Evolutionary conservation across 164 flowering plant species (phyloP).

Genomic region (Umbellularia californica): DNA sequence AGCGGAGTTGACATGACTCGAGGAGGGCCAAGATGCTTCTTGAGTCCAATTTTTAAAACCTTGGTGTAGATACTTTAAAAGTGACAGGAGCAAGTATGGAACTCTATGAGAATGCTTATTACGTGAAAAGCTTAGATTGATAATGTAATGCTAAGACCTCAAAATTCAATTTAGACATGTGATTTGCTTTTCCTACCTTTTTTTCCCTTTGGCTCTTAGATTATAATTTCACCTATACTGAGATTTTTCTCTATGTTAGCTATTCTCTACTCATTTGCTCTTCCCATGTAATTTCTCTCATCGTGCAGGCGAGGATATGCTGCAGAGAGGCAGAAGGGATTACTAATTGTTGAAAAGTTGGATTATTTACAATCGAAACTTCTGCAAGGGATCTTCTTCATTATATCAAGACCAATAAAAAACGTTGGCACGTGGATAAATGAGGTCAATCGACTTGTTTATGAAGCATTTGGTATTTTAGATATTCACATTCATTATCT

Average conservation of each 20-base stretch:
- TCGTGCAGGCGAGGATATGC: slow-evolving; percentile 81
- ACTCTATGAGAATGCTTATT: no score
- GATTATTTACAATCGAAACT: slow-evolving; percentile 88
- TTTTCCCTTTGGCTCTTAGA: no score
- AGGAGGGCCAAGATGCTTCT: no score
- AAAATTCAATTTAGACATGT: no score
- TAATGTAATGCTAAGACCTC: no score
- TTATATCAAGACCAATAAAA: slow-evolving; percentile 63
- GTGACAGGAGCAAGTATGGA: no score
- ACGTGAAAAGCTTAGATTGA: no score
- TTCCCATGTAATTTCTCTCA: slow-evolving; percentile 18
- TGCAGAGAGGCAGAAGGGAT: slow-evolving; percentile 85
- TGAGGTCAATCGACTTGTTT: slow-evolving; percentile 45
- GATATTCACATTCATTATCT: no score
- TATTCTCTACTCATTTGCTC: not conserved
- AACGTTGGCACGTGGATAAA: slow-evolving; percentile 61
- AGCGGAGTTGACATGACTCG: no score
- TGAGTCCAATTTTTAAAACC: no score
- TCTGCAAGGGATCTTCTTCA: slow-evolving; percentile 53
- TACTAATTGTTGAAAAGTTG: slow-evolving; percentile 76
- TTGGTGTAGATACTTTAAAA: no score
- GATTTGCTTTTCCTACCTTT: no score
- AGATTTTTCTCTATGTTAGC: not conserved
- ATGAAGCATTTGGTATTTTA: not conserved
- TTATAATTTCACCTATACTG: not conserved